These are phyloP conservation scores for Micractinium sp. DNA, from an alignment of 139 green algal species.

Conservation along the genomic window DNA sequence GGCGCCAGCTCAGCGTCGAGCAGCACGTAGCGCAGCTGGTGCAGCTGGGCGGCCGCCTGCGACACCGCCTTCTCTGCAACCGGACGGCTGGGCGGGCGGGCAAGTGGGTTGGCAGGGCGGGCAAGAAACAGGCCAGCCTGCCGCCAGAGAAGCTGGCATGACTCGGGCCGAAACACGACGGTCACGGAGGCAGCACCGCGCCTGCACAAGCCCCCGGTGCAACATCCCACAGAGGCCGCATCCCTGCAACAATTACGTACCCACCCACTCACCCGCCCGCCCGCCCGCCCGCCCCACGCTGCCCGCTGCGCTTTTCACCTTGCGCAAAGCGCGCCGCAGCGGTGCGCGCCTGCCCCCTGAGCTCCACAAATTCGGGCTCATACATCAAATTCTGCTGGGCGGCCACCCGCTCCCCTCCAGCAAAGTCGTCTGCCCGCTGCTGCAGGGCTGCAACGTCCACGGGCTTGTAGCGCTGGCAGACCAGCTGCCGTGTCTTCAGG, in stretches of 20 bases:
- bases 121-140: background rate
- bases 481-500: slow-evolving; percentile 29
- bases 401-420: slow-evolving; percentile 19
- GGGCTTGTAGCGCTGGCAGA: slow-evolving; percentile 39
- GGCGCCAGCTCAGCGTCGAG: slow-evolving; percentile 19
- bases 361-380: slow-evolving; percentile 18
- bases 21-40: slow-evolving; percentile 40
- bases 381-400: slow-evolving; percentile 8
- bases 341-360: background rate
- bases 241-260: background rate
- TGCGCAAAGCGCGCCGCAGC: slow-evolving; percentile 3
- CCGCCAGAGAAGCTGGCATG: too few relatives aligned
- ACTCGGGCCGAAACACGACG: too few relatives aligned
- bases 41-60: slow-evolving; percentile 18
- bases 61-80: slow-evolving; percentile 26
- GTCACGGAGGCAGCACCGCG: too few relatives aligned
- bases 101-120: background rate
- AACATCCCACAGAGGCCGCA: too few relatives aligned
- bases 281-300: background rate
- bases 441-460: slow-evolving; percentile 19
- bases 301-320: background rate
- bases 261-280: background rate
- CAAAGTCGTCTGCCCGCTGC: slow-evolving; percentile 16
- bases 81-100: background rate
- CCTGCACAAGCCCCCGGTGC: too few relatives aligned